A percentile compares a stretch with the other conserved stretches of the same genome.
phyloP scores from a whole-genome alignment of 2,329 filamentous ascomycete genomes.

The Torrubiella hemipterigena region DNA sequence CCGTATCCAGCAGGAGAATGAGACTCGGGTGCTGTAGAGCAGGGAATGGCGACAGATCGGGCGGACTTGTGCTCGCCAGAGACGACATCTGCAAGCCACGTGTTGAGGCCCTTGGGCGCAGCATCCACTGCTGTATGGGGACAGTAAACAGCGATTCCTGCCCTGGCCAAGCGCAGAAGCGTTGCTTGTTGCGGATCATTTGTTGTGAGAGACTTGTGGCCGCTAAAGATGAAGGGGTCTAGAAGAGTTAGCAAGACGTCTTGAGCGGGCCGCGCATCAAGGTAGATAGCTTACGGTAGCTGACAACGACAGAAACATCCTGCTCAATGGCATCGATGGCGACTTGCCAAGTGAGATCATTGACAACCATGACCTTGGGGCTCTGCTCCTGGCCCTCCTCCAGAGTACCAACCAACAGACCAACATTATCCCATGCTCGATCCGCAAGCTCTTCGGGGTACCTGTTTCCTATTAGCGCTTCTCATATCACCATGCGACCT shows the following conservation, averaged over 20 bases:
- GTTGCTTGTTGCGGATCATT: constrained; percentile 78
- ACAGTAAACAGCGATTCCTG: constrained; percentile 89
- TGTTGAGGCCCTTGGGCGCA: constrained; percentile 71
- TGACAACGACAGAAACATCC: constrained; percentile 67
- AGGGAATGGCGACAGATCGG: constrained; percentile 33
- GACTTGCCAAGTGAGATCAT: constrained; percentile 82
- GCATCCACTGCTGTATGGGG: constrained; percentile 94
- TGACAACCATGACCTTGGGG: constrained; percentile 48
- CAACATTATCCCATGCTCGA: constrained; percentile 92
- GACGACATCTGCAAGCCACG: constrained; percentile 87
- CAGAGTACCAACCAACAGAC: constrained; percentile 51
- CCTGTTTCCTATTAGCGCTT: constrained; percentile 27
- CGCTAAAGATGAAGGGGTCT: constrained; percentile 96
- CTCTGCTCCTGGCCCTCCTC: constrained; percentile 16
- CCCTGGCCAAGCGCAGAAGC: constrained; percentile 67
- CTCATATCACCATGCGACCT: background rate
- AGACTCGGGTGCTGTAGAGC: constrained; percentile 26
- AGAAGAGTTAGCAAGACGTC: constrained; percentile 2
- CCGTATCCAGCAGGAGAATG: constrained; percentile 42
- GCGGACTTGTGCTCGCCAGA: constrained; percentile 35
- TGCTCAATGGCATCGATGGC: constrained; percentile 78
- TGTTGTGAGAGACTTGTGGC: constrained; percentile 78
- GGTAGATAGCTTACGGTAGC: constrained; percentile 56
- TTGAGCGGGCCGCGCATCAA: background rate
- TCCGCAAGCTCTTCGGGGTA: constrained; percentile 88